These are phyloP conservation scores for Umbelopsis sp. DNA, from an alignment of 192 early-diverging fungal species.

Conservation along the genomic window DNA sequence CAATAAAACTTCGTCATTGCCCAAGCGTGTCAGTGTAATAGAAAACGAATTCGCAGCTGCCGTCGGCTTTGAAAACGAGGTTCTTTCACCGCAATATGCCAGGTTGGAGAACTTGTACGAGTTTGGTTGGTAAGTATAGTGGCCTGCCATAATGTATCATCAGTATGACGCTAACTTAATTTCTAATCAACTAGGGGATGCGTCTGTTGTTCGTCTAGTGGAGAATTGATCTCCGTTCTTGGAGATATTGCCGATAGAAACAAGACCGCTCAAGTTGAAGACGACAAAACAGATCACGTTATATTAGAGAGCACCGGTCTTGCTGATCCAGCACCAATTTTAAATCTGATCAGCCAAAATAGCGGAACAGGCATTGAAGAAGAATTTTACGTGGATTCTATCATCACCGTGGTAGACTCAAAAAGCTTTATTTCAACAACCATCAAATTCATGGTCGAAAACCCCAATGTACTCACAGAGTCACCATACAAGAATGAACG, in stretches of 20 bases:
- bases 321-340: constrained; percentile 20
- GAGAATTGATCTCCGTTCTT: constrained; percentile 31
- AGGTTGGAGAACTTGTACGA: constrained; percentile 59
- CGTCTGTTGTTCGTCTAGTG: constrained; percentile 32
- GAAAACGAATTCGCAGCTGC: constrained; percentile 54
- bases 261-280: not conserved
- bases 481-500: constrained; percentile 16
- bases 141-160: not conserved
- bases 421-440: not conserved
- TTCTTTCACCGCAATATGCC: constrained; percentile 45
- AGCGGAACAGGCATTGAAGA: constrained; percentile 10
- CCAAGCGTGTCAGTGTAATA: constrained; percentile 35
- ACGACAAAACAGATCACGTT: constrained; percentile 10
- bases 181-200: constrained; percentile 10
- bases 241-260: constrained; percentile 28
- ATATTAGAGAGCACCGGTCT: constrained; percentile 19
- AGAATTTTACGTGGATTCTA: constrained; percentile 18
- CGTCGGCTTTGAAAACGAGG: constrained; percentile 35
- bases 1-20: not conserved
- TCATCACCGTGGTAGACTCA: constrained; percentile 20
- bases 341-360: constrained; percentile 10
- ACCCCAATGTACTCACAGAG: not conserved
- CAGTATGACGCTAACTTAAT: not conserved
- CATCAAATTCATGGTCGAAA: not conserved
- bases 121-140: constrained; percentile 26